Evolutionary conservation across 495 filamentous ascomycete genomes (phyloP), one percentile per base, ranked within the genome.

Genomic region (Baudoinia panamericana): DNA sequence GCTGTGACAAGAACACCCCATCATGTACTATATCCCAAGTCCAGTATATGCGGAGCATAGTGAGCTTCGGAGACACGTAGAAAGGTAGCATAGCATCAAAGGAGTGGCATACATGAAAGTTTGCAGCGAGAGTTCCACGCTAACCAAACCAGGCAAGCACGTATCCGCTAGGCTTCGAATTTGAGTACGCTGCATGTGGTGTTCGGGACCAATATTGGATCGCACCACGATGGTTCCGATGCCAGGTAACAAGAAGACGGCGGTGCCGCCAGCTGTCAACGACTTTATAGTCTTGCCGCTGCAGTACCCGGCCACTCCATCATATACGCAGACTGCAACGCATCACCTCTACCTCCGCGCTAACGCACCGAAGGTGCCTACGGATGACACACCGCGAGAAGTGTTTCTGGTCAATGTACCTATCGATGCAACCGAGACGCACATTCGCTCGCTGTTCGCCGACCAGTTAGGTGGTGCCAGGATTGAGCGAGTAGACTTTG

Each of bases 361-460:
- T 22, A 84, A 95, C 56, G 69, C 76, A 30, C 86, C 80, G 41
- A 82, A 76, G 52, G 69, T 86, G 18, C 76, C 83, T 12, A 78
- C 80, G 9, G 64, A 73, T 13, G 69, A 80, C 52, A 51, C 48
- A 18, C 47, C 52, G 5, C 76, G 84, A 43, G 81, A 79, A 32
- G 69, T 97, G 18, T 97, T 93, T 63, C 53, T 87, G 17, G 78
- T 85, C 45, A 96, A 97, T 56, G 55, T 88, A 5, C 92, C 90
- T 24, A 65, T 85, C 50, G 88, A 95, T 59, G 75, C 81, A 40
- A 93, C 82, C 25, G 75, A 81, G 34, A 52, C 61, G 0, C 83
- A 90, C 52, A 61, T 96, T 13, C 78, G 83, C 26, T 65, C 71
- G 40, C 62, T 97, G 0, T 84, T 94, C 50, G 62, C 71, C 0